Evolutionary conservation across 352 stramenopile genomes (phyloP).

Genomic region (Phytophthora ramorum): DNA sequence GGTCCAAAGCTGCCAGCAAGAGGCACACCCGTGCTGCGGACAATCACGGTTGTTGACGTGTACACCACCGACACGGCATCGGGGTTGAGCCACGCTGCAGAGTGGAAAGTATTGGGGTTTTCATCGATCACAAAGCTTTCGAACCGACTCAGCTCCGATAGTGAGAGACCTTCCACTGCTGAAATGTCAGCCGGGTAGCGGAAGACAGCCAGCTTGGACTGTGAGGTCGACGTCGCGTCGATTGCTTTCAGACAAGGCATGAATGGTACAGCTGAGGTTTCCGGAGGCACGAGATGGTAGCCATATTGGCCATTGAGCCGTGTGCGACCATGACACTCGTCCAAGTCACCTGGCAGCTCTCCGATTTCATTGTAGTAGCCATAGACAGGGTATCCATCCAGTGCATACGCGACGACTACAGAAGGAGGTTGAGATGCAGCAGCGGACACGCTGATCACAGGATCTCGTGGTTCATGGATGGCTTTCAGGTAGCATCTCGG

Average conservation of each 20-base stretch:
- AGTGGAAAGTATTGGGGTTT: constrained; percentile 29
- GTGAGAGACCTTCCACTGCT: constrained; percentile 55
- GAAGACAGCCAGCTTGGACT: constrained; percentile 48
- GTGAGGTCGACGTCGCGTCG: constrained; percentile 20
- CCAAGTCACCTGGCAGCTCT: constrained; percentile 45
- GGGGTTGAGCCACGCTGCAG: constrained; percentile 64
- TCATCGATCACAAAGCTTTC: constrained; percentile 66
- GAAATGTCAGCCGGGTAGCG: constrained; percentile 54
- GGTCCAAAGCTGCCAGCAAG: constrained; percentile 48
- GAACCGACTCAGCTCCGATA: constrained; percentile 54
- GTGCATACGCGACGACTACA: constrained; percentile 56
- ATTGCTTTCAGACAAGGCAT: constrained; percentile 70
- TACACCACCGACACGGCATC: constrained; percentile 53
- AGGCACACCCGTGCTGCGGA: constrained; percentile 68
- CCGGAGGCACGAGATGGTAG: constrained; percentile 53
- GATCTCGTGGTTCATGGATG: constrained; percentile 13
- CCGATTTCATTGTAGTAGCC: constrained; percentile 58
- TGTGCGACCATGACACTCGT: constrained; percentile 64
- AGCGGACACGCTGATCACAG: background rate
- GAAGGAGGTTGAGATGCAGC: constrained; percentile 23
- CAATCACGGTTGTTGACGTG: constrained; percentile 57
- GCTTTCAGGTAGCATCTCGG: constrained; percentile 51
- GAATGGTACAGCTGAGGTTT: constrained; percentile 30
- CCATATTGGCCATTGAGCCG: constrained; percentile 54
- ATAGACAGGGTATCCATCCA: constrained; percentile 72